phyloP scores from a whole-genome alignment of 208 protist genomes.

The Crithidia fasciculata region DNA sequence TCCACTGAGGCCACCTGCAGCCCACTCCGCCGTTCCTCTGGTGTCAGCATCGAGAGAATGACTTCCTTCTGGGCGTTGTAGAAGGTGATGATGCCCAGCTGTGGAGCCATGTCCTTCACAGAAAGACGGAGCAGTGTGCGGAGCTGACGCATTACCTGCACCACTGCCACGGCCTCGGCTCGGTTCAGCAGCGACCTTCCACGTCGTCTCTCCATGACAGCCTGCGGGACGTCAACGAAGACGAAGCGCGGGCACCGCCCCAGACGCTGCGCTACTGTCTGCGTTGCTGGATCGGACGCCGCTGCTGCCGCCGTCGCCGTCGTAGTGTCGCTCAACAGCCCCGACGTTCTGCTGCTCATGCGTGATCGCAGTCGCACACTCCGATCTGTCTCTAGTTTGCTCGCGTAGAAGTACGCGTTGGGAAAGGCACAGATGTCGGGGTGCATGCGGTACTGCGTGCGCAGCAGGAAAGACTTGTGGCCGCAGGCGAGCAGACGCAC shows the following conservation, averaged over 20 bases:
- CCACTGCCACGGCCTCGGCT: conserved; percentile 62
- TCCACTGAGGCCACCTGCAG: conserved; percentile 92
- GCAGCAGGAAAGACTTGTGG: conserved; percentile 63
- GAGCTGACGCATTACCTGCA: conserved; percentile 75
- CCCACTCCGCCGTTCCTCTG: conserved; percentile 57
- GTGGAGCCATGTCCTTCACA: conserved; percentile 52
- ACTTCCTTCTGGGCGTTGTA: conserved; percentile 73
- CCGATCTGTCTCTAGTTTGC: conserved; percentile 53
- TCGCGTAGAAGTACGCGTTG: conserved; percentile 81
- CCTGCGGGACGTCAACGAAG: conserved; percentile 69
- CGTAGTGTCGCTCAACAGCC: background rate
- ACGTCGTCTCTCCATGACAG: conserved; percentile 54
- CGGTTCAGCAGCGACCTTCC: conserved; percentile 51
- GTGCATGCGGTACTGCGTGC: conserved; percentile 93
- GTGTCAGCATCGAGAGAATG: conserved; percentile 48
- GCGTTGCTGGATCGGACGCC: background rate
- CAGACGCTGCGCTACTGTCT: conserved; percentile 27
- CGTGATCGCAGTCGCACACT: conserved; percentile 38
- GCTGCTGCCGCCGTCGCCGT: background rate
- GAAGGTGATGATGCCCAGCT: conserved; percentile 85
- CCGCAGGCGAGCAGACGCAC: conserved; percentile 77
- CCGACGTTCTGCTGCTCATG: background rate
- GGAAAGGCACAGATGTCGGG: conserved; percentile 87
- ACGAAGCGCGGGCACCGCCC: conserved; percentile 53
- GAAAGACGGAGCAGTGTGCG: conserved; percentile 54